phyloP scores from a whole-genome alignment of 1,139 yeast genomes.

The Blastobotrys illinoisensis region DNA sequence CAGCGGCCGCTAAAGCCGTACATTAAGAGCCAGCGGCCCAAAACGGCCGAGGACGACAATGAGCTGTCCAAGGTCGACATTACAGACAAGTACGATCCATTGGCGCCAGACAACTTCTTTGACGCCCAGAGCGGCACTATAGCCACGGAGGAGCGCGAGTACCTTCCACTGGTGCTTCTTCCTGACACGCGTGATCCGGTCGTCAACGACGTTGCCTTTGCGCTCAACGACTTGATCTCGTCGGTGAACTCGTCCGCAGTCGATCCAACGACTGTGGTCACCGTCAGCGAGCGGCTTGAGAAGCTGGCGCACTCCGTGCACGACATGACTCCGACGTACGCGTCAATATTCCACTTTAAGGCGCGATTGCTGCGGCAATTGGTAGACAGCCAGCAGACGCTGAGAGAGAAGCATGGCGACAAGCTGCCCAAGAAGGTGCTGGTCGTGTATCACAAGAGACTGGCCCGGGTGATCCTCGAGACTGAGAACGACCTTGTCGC shows the following conservation, averaged over 20 bases:
- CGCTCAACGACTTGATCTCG: constrained; percentile 28
- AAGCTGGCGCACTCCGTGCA: constrained; percentile 19
- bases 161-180: constrained; percentile 26
- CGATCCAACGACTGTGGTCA: constrained; percentile 20
- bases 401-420: neutral
- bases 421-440: neutral
- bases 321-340: constrained; percentile 16
- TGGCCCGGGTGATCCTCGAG: constrained; percentile 19
- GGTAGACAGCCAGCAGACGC: constrained; percentile 9
- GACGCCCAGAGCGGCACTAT: constrained; percentile 28
- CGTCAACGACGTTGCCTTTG: constrained; percentile 24
- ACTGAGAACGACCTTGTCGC: constrained; percentile 21
- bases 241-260: constrained; percentile 27
- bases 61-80: constrained; percentile 10
- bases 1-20: constrained; percentile 16
- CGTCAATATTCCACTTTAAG: constrained; percentile 19
- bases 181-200: constrained; percentile 26
- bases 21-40: constrained; percentile 13
- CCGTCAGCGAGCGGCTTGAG: constrained; percentile 18
- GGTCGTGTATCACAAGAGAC: constrained; percentile 9
- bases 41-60: constrained; percentile 11
- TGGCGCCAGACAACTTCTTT: constrained; percentile 26
- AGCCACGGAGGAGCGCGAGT: constrained; percentile 21
- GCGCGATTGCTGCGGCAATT: constrained; percentile 18
- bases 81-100: constrained; percentile 23